Evolutionary conservation across 495 filamentous ascomycete species (phyloP).

Genomic region (Lasiosphaeris hirsuta): DNA sequence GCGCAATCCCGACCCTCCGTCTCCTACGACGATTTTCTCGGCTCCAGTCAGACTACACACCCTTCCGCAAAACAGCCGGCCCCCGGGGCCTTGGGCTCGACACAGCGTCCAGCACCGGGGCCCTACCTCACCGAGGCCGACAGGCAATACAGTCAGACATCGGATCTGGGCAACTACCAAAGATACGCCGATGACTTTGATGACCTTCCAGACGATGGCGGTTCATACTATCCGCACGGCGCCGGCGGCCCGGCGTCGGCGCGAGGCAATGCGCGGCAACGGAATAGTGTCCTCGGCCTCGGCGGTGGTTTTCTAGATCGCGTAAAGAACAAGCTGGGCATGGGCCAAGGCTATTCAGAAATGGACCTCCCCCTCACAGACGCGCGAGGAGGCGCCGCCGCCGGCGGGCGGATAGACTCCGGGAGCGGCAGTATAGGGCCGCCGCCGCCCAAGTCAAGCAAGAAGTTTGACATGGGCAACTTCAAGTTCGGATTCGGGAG

Average conservation of each 20-base stretch:
- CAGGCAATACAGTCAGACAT: conserved; percentile 75
- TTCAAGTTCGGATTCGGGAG: conserved; percentile 96
- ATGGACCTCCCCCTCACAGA: conserved; percentile 97
- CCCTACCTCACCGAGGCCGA: conserved; percentile 53
- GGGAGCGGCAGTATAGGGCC: conserved; percentile 24
- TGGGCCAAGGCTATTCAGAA: conserved; percentile 89
- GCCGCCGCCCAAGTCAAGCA: conserved; percentile 42
- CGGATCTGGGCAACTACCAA: conserved; percentile 79
- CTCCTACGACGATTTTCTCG: conserved; percentile 94
- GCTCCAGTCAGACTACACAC: conserved; percentile 46
- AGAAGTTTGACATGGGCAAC: conserved; percentile 63
- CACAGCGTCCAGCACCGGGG: conserved; percentile 50
- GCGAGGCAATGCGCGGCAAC: conserved; percentile 59
- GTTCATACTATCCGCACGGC: conserved; percentile 64
- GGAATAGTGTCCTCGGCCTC: conserved; percentile 82
- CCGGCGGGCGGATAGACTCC: conserved; percentile 26
- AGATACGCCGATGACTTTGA: conserved; percentile 82
- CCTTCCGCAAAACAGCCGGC: conserved; percentile 41
- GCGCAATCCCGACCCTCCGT: conserved; percentile 72
- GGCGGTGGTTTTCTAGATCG: conserved; percentile 83
- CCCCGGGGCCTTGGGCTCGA: conserved; percentile 26
- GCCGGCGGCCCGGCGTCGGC: conserved; percentile 42
- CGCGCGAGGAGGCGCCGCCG: conserved; percentile 28
- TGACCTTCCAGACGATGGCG: conserved; percentile 72
- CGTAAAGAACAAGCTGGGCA: conserved; percentile 87